Base-by-base conservation (phyloP, 2,329 filamentous ascomycete species). In the Decorospora gaudefroyi region DNA sequence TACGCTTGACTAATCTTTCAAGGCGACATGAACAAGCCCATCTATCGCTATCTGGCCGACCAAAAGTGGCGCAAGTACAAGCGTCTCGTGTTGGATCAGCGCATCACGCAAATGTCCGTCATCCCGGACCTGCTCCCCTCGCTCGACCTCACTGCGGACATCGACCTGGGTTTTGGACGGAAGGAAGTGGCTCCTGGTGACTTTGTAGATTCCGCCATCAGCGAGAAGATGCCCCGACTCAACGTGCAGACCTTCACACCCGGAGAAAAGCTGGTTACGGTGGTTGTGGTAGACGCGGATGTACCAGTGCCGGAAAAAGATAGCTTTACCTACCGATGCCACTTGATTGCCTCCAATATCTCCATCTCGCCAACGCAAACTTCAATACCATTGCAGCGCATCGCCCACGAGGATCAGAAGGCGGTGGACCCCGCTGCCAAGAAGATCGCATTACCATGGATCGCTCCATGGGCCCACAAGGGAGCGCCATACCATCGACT, bases 11-110 rank as follows among this genome's bases (percentile, higher is more conserved):
- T 59, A 19, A 59, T 53, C n/a, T 25, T 4, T 15, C 5, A 55
- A 96, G 91, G 87, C 55, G 90, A 97, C 72, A 92, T 97, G 90
- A 86, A 83, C 76, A 95, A 95, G 72, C 92, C 92, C 52, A 91
- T 99, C 67, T 99, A 99, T 77, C 88, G 92, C 54, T 82, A 88
- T 71, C 85, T 97, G 36, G 89, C 92, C 49, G 82, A 96, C 65
- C 76, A 80, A 61, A 90, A 95, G 76, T 99, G 93, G 93, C 84
- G 86, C 59, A 78, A 83, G 53, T 90, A 93, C 75, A 86, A 90
- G 67, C 83, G 86, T 60, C 83, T 84, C 59, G 75, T 97, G 52
- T 81, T 95, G 53, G 78, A 84, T 51, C 93, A 99, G 76, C 87
- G 93, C 66, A 86, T 97, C 64, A 76, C 81, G 34, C 90, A 96